Conservation (phyloP, 2,329 filamentous ascomycete genomes). For the Bertia moriformis region DNA sequence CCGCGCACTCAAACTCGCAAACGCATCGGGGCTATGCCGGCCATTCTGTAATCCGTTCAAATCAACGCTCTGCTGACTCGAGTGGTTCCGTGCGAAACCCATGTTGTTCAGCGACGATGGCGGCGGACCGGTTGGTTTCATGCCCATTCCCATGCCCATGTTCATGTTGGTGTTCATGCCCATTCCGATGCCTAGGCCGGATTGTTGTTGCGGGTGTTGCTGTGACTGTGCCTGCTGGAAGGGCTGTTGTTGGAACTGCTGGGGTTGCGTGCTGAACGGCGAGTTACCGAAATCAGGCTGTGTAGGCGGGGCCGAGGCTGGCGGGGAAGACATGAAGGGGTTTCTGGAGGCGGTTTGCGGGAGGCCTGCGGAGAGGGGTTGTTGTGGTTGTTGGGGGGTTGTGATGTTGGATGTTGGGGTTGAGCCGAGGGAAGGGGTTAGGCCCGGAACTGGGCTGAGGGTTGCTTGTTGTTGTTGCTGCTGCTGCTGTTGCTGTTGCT, state of each 20-base stretch:
- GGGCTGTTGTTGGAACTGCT: too few relatives aligned
- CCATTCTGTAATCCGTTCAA: conserved; percentile 27
- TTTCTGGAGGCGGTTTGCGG: not conserved
- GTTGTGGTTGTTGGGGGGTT: not conserved
- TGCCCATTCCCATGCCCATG: too few relatives aligned
- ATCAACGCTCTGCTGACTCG: conserved; percentile 31
- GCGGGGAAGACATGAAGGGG: not conserved
- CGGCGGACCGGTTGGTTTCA: not conserved
- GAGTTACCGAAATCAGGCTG: not conserved
- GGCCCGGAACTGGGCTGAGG: too few relatives aligned
- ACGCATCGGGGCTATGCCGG: conserved; percentile 31
- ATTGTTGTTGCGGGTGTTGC: too few relatives aligned
- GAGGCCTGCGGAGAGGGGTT: not conserved
- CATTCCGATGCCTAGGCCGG: too few relatives aligned
- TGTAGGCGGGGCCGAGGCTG: not conserved
- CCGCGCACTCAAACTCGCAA: conserved; percentile 29
- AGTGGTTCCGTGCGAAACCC: conserved; percentile 13
- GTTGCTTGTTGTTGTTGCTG: not conserved
- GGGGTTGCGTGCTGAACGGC: not conserved
- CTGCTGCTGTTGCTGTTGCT: conserved; percentile 5
- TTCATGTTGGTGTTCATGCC: not conserved
- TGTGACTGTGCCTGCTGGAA: not conserved
- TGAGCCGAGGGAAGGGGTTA: not conserved
- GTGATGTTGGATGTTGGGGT: not conserved
- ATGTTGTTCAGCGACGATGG: not conserved